These are phyloP conservation scores for Cercophora scortea DNA, from an alignment of 495 filamentous ascomycete species.

Conservation along the genomic window DNA sequence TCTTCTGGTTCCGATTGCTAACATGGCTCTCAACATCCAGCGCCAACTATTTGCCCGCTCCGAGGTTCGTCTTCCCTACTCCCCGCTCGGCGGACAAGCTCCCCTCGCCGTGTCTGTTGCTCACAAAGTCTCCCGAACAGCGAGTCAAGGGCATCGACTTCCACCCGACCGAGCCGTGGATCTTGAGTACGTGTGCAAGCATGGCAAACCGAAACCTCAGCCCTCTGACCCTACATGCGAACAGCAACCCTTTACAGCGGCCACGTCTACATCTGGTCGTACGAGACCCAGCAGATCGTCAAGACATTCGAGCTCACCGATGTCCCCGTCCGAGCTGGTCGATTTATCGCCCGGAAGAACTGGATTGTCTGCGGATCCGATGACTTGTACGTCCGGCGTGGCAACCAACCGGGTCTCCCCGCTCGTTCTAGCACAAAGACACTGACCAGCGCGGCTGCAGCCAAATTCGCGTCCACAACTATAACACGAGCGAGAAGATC, in stretches of 20 bases:
- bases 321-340: slow-evolving; percentile 93
- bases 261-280: slow-evolving; percentile 99
- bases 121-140: slow-evolving; percentile 45
- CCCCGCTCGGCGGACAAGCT: slow-evolving; percentile 40
- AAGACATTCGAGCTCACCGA: slow-evolving; percentile 99
- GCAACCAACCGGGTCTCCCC: neutral
- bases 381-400: slow-evolving; percentile 76
- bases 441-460: slow-evolving; percentile 6
- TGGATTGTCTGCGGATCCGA: slow-evolving; percentile 99
- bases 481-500: slow-evolving; percentile 99
- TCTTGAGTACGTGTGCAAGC: slow-evolving; percentile 50
- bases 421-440: neutral
- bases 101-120: slow-evolving; percentile 23
- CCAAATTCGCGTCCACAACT: slow-evolving; percentile 62
- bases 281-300: slow-evolving; percentile 93
- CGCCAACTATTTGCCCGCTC: slow-evolving; percentile 29
- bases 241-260: slow-evolving; percentile 79
- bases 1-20: slow-evolving; percentile 4
- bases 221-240: slow-evolving; percentile 2
- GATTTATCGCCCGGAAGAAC: slow-evolving; percentile 96
- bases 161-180: slow-evolving; percentile 95
- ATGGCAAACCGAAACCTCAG: neutral
- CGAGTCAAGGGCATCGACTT: slow-evolving; percentile 97
- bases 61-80: slow-evolving; percentile 53
- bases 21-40: slow-evolving; percentile 24